Base-by-base conservation (phyloP, 1,284 basidiomycete genomes). In the Tausonia pullulans region DNA sequence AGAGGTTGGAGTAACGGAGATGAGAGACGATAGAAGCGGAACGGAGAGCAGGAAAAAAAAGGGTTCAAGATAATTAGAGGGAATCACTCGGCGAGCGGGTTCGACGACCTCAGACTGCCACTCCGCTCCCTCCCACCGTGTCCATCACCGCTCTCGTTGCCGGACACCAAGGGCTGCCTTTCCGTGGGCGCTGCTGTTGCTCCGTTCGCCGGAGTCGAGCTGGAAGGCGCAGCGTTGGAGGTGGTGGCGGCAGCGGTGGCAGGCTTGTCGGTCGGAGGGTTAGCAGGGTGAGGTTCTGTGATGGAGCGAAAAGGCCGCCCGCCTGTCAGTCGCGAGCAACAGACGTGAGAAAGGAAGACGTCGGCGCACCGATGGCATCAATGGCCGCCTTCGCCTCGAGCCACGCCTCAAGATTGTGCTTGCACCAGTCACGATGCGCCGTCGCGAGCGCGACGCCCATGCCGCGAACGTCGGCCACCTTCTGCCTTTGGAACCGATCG, bases 401-500 rank as follows among this genome's bases (percentile, higher is more conserved):
- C 95, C 95, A 98, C 63, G 88, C 89, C 72, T 95, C 89, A 64
- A 98, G 80, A 76, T 98, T 98, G 84, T 92, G 89, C 77, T 87
- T 84, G 74, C 92, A 95, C 89, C 92, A 97, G 69, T 98, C 95
- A 59, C 88, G 83, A 75, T 99, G 96, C 67, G 87, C 87, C 70
- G 83, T 82, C 1, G 92, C 90, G 81, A 97, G 88, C 71, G 84
- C 84, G 68, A 98, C 87, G 61, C 88, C 81, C 88, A 98, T 91
- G 72, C 94, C 87, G 51, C 90, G 81, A 68, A 98, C 72, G 78
- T 99, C 96, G 3, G 90, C 90, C 4, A 99, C 95, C 75, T 99
- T 99, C 78, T 98, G 93, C 27, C 96, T 83, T 75, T 99, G 96
- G 78, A 99, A 99, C 52, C 96, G 83, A 77, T 99, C 96, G 68